These are phyloP conservation scores for Pestalotiopsis sp. DNA, from an alignment of 2,329 filamentous ascomycete genomes.

Conservation along the genomic window DNA sequence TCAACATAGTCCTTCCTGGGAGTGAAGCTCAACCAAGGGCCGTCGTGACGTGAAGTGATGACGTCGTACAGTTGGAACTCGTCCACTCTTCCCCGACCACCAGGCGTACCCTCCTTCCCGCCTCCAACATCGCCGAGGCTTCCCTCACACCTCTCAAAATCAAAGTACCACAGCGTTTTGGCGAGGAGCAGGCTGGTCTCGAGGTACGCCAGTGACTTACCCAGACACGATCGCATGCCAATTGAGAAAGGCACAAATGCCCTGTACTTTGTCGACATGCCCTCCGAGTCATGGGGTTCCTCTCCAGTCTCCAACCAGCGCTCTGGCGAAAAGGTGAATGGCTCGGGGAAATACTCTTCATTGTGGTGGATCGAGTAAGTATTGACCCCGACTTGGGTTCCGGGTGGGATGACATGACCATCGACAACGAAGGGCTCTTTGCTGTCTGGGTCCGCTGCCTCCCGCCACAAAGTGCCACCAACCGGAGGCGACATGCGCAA, in stretches of 20 bases:
- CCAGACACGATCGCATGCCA: constrained; percentile 36
- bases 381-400: constrained; percentile 31
- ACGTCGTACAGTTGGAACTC: constrained; percentile 1
- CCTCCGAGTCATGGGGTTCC: neutral
- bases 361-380: constrained; percentile 36
- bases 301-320: constrained; percentile 28
- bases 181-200: constrained; percentile 21
- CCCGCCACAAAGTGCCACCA: constrained; percentile 31
- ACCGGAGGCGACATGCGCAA: constrained; percentile 46
- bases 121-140: neutral
- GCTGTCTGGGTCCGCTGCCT: constrained; percentile 18
- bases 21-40: neutral
- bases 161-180: constrained; percentile 19
- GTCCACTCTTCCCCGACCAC: neutral
- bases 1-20: neutral
- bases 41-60: neutral
- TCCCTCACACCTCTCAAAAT: constrained; percentile 9
- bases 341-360: constrained; percentile 25
- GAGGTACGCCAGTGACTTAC: constrained; percentile 26
- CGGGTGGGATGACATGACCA: constrained; percentile 29
- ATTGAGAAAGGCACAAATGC: constrained; percentile 33
- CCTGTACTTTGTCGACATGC: constrained; percentile 13
- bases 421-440: constrained; percentile 22
- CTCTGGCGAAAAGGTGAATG: constrained; percentile 30
- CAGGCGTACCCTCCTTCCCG: neutral